A percentile compares a stretch with the other conserved stretches of the same genome.
Conservation (phyloP, 116 monocot species). For the Thalassia testudinum region DNA sequence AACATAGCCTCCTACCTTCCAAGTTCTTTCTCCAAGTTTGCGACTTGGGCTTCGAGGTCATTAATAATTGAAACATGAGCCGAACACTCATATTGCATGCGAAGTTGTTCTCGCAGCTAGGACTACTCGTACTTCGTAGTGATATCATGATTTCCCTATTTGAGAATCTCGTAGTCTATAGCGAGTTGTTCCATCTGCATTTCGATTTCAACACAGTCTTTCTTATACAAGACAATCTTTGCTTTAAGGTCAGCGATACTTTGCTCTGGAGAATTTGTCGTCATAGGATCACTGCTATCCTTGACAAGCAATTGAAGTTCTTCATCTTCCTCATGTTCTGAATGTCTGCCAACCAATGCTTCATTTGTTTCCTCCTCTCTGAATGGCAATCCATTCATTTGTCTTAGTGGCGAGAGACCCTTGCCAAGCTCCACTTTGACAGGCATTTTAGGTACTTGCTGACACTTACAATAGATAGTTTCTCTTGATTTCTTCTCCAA, state of each 20-base stretch:
- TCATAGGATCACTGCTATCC: neutral
- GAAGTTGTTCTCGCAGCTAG: slow-evolving; percentile 61
- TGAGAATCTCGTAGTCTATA: slow-evolving; percentile 83
- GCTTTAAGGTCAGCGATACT: slow-evolving; percentile 46
- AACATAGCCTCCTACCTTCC: slow-evolving; percentile 38
- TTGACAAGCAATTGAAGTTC: slow-evolving; percentile 8
- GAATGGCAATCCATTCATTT: no score
- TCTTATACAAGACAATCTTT: slow-evolving; percentile 54
- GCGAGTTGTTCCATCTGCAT: slow-evolving; percentile 90
- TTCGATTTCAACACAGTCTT: slow-evolving; percentile 63
- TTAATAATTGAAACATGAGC: slow-evolving; percentile 45
- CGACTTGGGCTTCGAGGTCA: slow-evolving; percentile 63
- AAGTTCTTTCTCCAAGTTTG: slow-evolving; percentile 50
- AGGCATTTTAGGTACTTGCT: neutral
- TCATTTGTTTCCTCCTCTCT: no score
- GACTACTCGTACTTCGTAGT: slow-evolving; percentile 58
- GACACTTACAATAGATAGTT: slow-evolving; percentile 5
- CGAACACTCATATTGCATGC: slow-evolving; percentile 73
- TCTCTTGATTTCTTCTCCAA: slow-evolving; percentile 45
- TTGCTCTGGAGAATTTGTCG: slow-evolving; percentile 32
- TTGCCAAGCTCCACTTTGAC: no score
- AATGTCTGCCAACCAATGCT: no score
- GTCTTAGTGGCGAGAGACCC: no score
- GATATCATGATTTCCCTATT: slow-evolving; percentile 80
- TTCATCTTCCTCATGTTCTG: slow-evolving; percentile 11